A percentile compares a stretch with the other conserved stretches of the same genome.
Evolutionary conservation across 345 rosid genomes (phyloP).

Genomic region (Excoecaria agallocha): DNA sequence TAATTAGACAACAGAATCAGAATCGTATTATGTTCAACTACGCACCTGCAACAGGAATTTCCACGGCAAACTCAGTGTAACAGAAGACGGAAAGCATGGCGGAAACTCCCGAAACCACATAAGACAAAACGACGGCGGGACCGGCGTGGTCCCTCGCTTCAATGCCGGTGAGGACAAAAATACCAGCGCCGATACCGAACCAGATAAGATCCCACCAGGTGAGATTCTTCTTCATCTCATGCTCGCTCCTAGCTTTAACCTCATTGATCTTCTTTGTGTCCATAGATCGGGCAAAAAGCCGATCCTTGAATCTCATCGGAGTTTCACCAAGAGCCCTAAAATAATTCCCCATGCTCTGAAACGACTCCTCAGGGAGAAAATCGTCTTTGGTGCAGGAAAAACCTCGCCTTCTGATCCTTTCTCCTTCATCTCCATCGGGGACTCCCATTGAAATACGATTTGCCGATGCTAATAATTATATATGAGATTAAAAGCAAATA

Average conservation of each 20-base stretch:
- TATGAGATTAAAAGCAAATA: too few species aligned
- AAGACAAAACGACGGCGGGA: slow-evolving; percentile 87
- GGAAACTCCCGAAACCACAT: slow-evolving; percentile 71
- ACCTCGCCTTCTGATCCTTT: slow-evolving; percentile 47
- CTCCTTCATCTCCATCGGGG: neutral
- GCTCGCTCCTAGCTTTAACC: slow-evolving; percentile 66
- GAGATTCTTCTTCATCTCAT: slow-evolving; percentile 84
- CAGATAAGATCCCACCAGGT: slow-evolving; percentile 96
- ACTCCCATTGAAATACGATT: neutral
- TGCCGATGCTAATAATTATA: too few species aligned
- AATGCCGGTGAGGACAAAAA: slow-evolving; percentile 82
- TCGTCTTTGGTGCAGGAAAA: slow-evolving; percentile 71
- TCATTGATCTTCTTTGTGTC: slow-evolving; percentile 78
- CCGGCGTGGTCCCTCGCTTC: slow-evolving; percentile 56
- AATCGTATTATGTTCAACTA: too few species aligned
- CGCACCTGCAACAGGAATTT: slow-evolving; percentile 84
- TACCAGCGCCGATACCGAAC: slow-evolving; percentile 93
- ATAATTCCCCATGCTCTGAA: slow-evolving; percentile 61
- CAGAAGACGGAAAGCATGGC: slow-evolving; percentile 96
- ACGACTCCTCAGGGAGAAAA: slow-evolving; percentile 87
- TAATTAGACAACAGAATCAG: too few species aligned
- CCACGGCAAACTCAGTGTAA: slow-evolving; percentile 96
- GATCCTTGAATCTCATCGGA: slow-evolving; percentile 56
- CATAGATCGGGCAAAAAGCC: slow-evolving; percentile 57
- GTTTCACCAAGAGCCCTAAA: slow-evolving; percentile 53